Base-by-base conservation (phyloP, 2,329 filamentous ascomycete genomes). In the Fusarium nurragi region DNA sequence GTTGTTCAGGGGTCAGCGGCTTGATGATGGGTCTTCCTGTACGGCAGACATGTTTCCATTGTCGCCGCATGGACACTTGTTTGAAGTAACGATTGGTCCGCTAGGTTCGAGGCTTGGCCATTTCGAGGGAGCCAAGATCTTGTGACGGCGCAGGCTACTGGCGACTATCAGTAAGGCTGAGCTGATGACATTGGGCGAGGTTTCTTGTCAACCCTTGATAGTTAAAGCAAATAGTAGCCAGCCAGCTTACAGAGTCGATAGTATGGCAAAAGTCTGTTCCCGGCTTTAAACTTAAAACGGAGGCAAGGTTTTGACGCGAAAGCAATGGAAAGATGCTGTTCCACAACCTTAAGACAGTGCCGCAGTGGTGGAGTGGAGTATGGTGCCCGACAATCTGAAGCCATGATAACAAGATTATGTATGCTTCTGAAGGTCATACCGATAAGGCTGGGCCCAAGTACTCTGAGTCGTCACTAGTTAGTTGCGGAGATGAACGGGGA, bases 31-130 rank as follows among this genome's bases (percentile, higher is more conserved):
- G 67, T 60, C 70, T 65, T 68, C 64, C 68, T 68, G 66, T 65
- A 50, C 61, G 68, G 63, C 67, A 71, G 65, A 71, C 64, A 53
- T 67, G 68, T 72, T 72, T 72, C 67, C 55, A 61, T 70, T 72
- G 68, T 71, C 70, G 70, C 70, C 70, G 70, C 70, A 72, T 72
- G 54, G 68, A 60, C 50, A 55, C 50, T 43, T 52, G 44, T 23
- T 54, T 28, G 23, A 28, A 38, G 37, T 40, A 22, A 23, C 71
- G 68, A 72, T 72, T 72, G 70, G 70, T 44, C 43, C 47, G 22
- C 34, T 14, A 49, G 60, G 54, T 70, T 52, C 49, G 32, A 46
- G 60, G 54, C 53, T 54, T 60, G 37, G 45, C 55, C 49, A 68
- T 68, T 62, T 57, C 30, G 28, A n/a, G 54, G 41, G 50, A 60